Percentiles rank a stretch among this genome's conserved stretches.
Conservation (phyloP, 305 asterid genomes). For the Striga hermonthica region DNA sequence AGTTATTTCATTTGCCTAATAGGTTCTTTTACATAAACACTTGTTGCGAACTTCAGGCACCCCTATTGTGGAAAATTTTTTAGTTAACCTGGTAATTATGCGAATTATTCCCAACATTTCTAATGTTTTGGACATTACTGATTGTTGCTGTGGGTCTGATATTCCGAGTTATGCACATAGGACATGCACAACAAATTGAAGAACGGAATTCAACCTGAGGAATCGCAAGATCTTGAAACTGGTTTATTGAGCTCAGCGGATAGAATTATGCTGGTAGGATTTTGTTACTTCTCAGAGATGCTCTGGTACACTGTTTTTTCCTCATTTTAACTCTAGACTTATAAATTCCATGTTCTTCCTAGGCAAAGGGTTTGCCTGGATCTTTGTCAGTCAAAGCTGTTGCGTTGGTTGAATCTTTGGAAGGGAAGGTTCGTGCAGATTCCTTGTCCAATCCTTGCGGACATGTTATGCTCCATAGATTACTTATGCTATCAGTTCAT, state of each 20-base stretch:
- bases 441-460: constrained; percentile 24
- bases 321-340: constrained; percentile 27
- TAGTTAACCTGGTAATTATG: constrained; percentile 70
- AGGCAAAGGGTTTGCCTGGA: constrained; percentile 78
- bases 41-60: constrained; percentile 77
- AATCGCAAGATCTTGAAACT: constrained; percentile 55
- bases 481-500: constrained; percentile 23
- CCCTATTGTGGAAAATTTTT: constrained; percentile 66
- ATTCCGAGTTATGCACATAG: constrained; percentile 40
- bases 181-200: constrained; percentile 67
- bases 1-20: constrained; percentile 31
- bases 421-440: constrained; percentile 71
- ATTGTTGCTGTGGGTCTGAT: constrained; percentile 27
- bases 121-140: constrained; percentile 20
- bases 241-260: constrained; percentile 58
- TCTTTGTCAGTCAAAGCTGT: constrained; percentile 63
- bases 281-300: constrained; percentile 13
- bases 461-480: constrained; percentile 9
- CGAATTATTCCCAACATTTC: constrained; percentile 20
- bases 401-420: constrained; percentile 69
- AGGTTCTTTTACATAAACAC: constrained; percentile 89
- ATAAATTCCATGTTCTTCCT: constrained; percentile 23
- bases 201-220: constrained; percentile 73
- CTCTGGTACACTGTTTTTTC: constrained; percentile 25
- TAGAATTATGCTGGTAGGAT: constrained; percentile 62